A percentile compares a stretch with the other conserved stretches of the same genome.
These are phyloP conservation scores for Trichoderma guizhouense DNA, from an alignment of 2,329 filamentous ascomycete genomes.

Conservation along the genomic window DNA sequence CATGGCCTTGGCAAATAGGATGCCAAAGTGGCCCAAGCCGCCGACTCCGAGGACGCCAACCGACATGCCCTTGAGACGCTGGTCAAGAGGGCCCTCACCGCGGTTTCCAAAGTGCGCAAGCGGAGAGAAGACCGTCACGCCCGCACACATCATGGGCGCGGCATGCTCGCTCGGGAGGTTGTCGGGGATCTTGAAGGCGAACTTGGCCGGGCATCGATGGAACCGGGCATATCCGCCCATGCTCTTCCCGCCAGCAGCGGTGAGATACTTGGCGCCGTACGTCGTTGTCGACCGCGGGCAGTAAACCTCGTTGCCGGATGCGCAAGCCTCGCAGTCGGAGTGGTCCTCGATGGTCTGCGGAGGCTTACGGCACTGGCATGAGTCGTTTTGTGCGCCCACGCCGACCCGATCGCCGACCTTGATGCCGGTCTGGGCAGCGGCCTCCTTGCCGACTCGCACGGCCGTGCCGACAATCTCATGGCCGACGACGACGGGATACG, in stretches of 20 bases:
- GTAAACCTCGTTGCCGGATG: conserved; percentile 65
- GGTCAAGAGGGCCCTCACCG: conserved; percentile 1
- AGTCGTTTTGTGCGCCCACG: conserved; percentile 65
- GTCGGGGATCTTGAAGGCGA: conserved; percentile 47
- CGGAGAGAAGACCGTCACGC: conserved; percentile 63
- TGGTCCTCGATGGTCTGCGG: conserved; percentile 11
- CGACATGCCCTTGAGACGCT: conserved; percentile 51
- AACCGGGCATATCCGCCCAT: conserved; percentile 41
- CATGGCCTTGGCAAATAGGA: conserved; percentile 65
- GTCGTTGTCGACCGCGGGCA: conserved; percentile 60
- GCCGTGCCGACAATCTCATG: conserved; percentile 63
- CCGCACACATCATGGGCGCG: conserved; percentile 67
- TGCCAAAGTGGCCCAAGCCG: conserved; percentile 64
- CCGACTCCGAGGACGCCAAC: conserved; percentile 67
- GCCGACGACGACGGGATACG: conserved; percentile 53
- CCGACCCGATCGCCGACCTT: conserved; percentile 63
- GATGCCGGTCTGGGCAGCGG: conserved; percentile 42
- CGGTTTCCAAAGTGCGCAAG: conserved; percentile 33
- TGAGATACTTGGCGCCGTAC: conserved; percentile 35
- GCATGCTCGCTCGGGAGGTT: conserved; percentile 37
- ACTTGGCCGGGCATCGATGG: conserved; percentile 37
- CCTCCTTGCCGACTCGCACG: conserved; percentile 47
- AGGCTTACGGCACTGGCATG: conserved; percentile 59
- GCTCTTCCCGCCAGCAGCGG: conserved; percentile 2
- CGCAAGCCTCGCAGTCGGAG: conserved; percentile 42